A percentile compares a stretch with the other conserved stretches of the same genome.
phyloP scores from a whole-genome alignment of 192 early-diverging fungal species.

The Gryganskiella cystojenkinii region DNA sequence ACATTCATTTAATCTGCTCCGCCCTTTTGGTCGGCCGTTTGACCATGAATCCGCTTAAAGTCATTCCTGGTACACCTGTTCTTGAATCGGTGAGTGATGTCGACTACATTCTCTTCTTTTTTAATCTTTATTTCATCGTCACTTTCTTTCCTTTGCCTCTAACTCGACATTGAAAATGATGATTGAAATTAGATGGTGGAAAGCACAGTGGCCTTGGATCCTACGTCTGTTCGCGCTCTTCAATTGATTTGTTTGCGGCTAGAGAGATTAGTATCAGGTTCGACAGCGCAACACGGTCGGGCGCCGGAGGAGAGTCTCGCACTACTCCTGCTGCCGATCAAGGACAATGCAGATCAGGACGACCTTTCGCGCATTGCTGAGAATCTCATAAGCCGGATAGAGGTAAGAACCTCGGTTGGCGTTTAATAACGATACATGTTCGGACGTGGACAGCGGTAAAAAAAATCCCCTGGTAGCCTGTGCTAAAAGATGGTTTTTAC shows the following conservation, averaged over 20 bases:
- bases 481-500: no score
- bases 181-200: constrained; percentile 21
- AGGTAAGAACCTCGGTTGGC: constrained; percentile 51
- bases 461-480: no score
- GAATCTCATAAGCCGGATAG: constrained; percentile 66
- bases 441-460: no score
- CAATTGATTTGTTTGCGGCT: constrained; percentile 67
- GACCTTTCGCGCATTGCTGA: constrained; percentile 64
- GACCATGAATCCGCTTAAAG: constrained; percentile 25
- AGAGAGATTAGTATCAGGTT: constrained; percentile 62
- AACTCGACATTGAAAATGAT: constrained; percentile 1
- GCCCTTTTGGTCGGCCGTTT: constrained; percentile 15
- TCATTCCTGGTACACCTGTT: constrained; percentile 5
- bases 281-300: constrained; percentile 35
- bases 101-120: neutral
- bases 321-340: constrained; percentile 53
- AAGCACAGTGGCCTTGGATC: constrained; percentile 51
- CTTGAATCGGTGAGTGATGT: constrained; percentile 26
- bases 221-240: constrained; percentile 57
- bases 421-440: neutral
- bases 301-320: constrained; percentile 40
- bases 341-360: constrained; percentile 60
- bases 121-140: constrained; percentile 55
- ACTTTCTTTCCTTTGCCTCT: no score
- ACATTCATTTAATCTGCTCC: constrained; percentile 70